A percentile compares a stretch with the other conserved stretches of the same genome.
Conservation (phyloP, 2,329 filamentous ascomycete species). For the Verticillium nonalfalfae region DNA sequence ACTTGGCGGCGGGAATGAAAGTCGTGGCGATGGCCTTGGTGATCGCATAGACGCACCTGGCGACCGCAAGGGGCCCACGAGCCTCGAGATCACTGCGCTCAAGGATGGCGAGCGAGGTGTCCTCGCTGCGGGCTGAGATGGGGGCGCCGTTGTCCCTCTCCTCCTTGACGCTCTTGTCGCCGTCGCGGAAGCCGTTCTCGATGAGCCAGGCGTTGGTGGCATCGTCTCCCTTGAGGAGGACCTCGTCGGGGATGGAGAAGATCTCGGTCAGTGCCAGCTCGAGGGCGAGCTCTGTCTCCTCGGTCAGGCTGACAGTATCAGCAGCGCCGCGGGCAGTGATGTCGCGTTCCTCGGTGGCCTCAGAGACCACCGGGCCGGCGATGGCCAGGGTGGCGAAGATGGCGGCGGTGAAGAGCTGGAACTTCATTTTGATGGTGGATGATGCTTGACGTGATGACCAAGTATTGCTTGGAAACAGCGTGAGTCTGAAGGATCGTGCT, state of each 20-base stretch:
- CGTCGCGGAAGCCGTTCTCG: conserved; percentile 10
- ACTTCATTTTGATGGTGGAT: conserved; percentile 6
- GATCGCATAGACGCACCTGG: conserved; percentile 15
- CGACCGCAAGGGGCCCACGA: conserved; percentile 13
- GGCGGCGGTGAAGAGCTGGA: conserved; percentile 7
- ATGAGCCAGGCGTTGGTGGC: conserved; percentile 14
- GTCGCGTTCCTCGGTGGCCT: neutral
- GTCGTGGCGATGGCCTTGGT: conserved; percentile 13
- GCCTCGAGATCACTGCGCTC: conserved; percentile 4
- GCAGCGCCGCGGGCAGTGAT: neutral
- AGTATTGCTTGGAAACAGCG: neutral
- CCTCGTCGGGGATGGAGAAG: conserved; percentile 15
- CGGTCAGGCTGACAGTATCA: neutral
- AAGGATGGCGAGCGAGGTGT: neutral
- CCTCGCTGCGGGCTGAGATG: neutral
- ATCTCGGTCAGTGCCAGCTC: conserved; percentile 12
- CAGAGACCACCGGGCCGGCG: neutral
- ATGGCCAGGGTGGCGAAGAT: conserved; percentile 9
- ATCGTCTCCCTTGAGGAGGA: conserved; percentile 14
- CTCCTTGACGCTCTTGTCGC: conserved; percentile 2
- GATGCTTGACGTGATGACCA: neutral
- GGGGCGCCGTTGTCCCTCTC: neutral
- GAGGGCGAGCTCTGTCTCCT: conserved; percentile 4
- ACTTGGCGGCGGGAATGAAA: conserved; percentile 15
- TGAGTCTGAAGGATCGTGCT: neutral